Evolutionary conservation across 139 green algal species (phyloP), one percentile per base, ranked within the genome.

Genomic region (Chlorella sp.): DNA sequence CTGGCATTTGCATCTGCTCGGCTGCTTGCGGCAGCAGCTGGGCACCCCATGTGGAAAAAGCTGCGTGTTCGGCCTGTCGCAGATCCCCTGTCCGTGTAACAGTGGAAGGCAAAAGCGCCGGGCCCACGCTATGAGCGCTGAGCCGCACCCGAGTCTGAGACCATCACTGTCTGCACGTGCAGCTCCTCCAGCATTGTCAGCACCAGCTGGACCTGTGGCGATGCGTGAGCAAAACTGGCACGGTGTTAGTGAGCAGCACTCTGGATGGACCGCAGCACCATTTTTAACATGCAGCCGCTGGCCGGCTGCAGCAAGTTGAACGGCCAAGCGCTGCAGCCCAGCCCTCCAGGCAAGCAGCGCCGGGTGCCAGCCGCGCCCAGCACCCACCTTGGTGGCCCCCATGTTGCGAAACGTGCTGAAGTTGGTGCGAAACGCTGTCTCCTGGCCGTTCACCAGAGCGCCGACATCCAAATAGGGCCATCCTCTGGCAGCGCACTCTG

Each of bases 151-250:
- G 73, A 80, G n/a, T 80, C 73, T 20, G 73, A 80, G 7, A 80
- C 73, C 73, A 80, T 34, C 32, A 81, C 30, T 1, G 54, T 81
- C 24, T 48, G 30, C 51, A 81, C 36, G 20, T 38, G 36, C 19
- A 54, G 34, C 24, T 54, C 51, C 16, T 81, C 76, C 36, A 69
- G 54, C 36, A 81, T 68, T 2, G 76, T 70, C 51, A 69, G 51
- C 76, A 81, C 76, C 76, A 81, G 54, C 76, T 69, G 76, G 16
- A 80, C 74, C 74, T 80, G 74, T 11, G 34, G 67, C 11, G 34
- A 46, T n/a, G n/a, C n/a, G n/a, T n/a, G n/a, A n/a, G n/a, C n/a
- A n/a, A n/a, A n/a, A n/a, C n/a, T n/a, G n/a, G n/a, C 69, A 17
- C 51, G 17, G 16, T 14, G 13, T 20, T 16, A 65, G 56, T 65